These are phyloP conservation scores for Gossypium davidsonii DNA, from an alignment of 441 rosid species.

Conservation along the genomic window DNA sequence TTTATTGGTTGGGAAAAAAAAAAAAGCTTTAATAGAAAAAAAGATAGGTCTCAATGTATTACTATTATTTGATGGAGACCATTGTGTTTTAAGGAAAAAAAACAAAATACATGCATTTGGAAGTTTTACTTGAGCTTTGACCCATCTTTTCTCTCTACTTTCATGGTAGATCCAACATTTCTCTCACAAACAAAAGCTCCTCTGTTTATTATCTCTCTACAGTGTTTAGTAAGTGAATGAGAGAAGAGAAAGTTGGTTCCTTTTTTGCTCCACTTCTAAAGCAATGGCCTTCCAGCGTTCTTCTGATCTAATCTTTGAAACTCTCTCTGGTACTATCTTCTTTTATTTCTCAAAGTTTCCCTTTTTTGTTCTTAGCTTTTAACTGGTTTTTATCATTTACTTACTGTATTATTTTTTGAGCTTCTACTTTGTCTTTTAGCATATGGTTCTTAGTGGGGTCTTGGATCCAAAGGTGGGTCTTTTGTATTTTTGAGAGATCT, in stretches of 20 bases:
- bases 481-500: conserved; percentile 30
- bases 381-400: conserved; percentile 21
- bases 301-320: conserved; percentile 16
- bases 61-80: neutral
- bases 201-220: conserved; percentile 23
- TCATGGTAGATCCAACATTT: neutral
- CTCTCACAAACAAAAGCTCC: neutral
- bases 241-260: conserved; percentile 18
- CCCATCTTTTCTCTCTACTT: conserved; percentile 29
- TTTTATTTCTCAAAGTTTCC: conserved; percentile 15
- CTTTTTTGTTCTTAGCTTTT: conserved; percentile 16
- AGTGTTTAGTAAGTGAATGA: conserved; percentile 13
- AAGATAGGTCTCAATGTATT: no score
- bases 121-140: conserved; percentile 39
- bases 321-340: conserved; percentile 18
- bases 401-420: conserved; percentile 17
- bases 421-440: conserved; percentile 29
- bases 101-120: conserved; percentile 10
- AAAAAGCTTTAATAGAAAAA: no score
- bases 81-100: conserved; percentile 2
- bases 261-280: conserved; percentile 28
- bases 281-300: conserved; percentile 17
- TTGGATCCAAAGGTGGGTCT: conserved; percentile 41
- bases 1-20: no score
- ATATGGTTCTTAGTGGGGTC: conserved; percentile 31